Evolutionary conservation across 2,329 filamentous ascomycete genomes (phyloP).

Genomic region (Daldinia sp.): DNA sequence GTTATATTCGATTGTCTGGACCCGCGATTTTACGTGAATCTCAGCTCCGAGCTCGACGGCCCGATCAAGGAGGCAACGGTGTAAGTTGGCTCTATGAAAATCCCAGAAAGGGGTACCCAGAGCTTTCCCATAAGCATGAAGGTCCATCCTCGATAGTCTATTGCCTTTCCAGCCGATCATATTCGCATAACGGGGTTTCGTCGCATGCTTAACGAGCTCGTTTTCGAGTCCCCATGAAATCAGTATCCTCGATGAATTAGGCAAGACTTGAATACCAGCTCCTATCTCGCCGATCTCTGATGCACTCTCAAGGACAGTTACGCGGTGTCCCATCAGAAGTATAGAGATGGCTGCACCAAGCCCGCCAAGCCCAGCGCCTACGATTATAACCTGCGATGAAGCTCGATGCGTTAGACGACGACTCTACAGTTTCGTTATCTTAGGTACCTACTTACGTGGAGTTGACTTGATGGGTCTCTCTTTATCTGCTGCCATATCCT

Average conservation of each 20-base stretch:
- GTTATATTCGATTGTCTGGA: slow-evolving; percentile 56
- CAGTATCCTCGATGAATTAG: slow-evolving; percentile 61
- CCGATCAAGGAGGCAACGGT: slow-evolving; percentile 60
- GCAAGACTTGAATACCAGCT: slow-evolving; percentile 64
- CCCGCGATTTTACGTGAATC: slow-evolving; percentile 59
- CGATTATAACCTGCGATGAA: slow-evolving; percentile 58
- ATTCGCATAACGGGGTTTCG: slow-evolving; percentile 58
- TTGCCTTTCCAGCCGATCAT: slow-evolving; percentile 67
- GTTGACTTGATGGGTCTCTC: slow-evolving; percentile 39
- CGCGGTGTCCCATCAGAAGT: slow-evolving; percentile 59
- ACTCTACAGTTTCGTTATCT: slow-evolving; percentile 15
- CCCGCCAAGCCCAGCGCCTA: slow-evolving; percentile 68
- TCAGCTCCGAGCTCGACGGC: slow-evolving; percentile 61
- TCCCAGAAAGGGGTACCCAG: slow-evolving; percentile 63
- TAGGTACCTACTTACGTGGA: slow-evolving; percentile 41
- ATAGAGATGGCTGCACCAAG: slow-evolving; percentile 63
- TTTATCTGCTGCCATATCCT: slow-evolving; percentile 32
- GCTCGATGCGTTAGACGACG: slow-evolving; percentile 14
- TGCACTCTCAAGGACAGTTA: slow-evolving; percentile 62
- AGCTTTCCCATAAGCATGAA: slow-evolving; percentile 54
- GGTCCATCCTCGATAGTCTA: slow-evolving; percentile 61
- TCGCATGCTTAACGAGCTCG: slow-evolving; percentile 55
- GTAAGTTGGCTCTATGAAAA: slow-evolving; percentile 66
- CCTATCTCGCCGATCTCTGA: slow-evolving; percentile 61
- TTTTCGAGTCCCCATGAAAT: slow-evolving; percentile 62